Percentiles rank a stretch among this genome's conserved stretches.
Evolutionary conservation across 768 basidiomycete genomes (phyloP).

Genomic region (Termitomyces sp.): DNA sequence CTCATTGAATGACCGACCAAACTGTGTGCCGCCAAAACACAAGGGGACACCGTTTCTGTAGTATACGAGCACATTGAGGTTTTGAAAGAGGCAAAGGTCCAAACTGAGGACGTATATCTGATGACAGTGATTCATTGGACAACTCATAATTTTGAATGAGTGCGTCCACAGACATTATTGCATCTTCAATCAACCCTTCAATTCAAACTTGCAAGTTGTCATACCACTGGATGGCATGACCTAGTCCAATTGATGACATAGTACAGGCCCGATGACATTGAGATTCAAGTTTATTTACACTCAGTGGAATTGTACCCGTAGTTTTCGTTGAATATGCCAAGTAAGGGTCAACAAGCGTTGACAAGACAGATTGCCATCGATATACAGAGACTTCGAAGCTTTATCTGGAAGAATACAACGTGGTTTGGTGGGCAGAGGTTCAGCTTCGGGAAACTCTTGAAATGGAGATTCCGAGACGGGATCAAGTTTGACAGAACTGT

Average conservation of each 20-base stretch:
- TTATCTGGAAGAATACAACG: not conserved
- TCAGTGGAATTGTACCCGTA: not conserved
- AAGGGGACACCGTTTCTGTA: too few relatives aligned
- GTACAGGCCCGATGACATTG: not conserved
- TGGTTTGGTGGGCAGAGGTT: not conserved
- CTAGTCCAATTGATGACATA: not conserved
- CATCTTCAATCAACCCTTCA: not conserved
- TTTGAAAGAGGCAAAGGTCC: too few relatives aligned
- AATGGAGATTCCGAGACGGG: too few relatives aligned
- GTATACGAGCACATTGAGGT: too few relatives aligned
- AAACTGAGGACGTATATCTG: too few relatives aligned
- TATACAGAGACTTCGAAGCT: not conserved
- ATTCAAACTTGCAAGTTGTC: slow-evolving; percentile 11
- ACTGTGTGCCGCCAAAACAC: too few relatives aligned
- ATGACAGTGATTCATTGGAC: not conserved
- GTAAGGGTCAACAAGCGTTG: not conserved
- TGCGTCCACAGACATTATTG: not conserved
- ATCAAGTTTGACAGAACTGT: too few relatives aligned
- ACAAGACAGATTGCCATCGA: slow-evolving; percentile 1
- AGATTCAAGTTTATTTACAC: not conserved
- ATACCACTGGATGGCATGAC: slow-evolving; percentile 12
- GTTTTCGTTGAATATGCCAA: not conserved
- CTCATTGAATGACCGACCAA: slow-evolving; percentile 21
- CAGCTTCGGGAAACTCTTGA: too few relatives aligned
- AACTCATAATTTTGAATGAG: not conserved